Evolutionary conservation across 148 eudicot genomes (phyloP).

Genomic region (Heliamphora exappendiculata): DNA sequence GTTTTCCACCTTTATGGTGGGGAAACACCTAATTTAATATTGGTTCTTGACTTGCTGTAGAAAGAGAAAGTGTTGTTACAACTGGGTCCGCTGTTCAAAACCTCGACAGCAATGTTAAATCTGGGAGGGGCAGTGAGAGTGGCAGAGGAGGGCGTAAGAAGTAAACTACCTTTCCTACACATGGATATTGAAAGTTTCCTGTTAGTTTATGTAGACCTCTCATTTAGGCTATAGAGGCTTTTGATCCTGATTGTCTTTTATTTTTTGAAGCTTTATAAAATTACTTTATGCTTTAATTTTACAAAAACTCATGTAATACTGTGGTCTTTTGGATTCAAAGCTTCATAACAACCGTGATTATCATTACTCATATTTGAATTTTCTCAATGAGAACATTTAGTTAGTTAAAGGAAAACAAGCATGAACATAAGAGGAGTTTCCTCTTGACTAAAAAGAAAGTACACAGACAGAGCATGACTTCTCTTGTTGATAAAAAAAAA

Average conservation of each 20-base stretch:
- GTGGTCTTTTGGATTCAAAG: not conserved
- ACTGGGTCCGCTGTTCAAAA: conserved; percentile 47
- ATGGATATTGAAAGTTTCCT: not conserved
- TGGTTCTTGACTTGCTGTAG: conserved; percentile 28
- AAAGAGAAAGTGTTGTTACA: conserved; percentile 53
- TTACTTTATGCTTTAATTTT: not conserved
- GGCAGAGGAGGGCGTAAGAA: conserved; percentile 92
- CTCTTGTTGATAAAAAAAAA: too few species aligned
- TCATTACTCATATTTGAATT: not conserved
- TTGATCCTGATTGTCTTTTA: not conserved
- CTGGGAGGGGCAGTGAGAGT: conserved; percentile 58
- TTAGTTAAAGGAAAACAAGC: not conserved
- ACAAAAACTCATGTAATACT: not conserved
- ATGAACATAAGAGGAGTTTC: not conserved
- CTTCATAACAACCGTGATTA: not conserved
- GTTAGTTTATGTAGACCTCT: conserved; percentile 2
- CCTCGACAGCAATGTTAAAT: conserved; percentile 40
- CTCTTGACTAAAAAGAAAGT: not conserved
- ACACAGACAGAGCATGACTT: not conserved
- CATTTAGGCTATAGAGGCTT: not conserved
- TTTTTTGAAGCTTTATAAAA: not conserved
- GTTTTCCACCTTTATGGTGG: not conserved
- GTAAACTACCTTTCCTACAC: conserved; percentile 30
- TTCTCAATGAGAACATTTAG: not conserved
- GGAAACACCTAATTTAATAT: not conserved